Evolutionary conservation across 1,139 yeast genomes (phyloP).

Genomic region (Saccharomyces hybrid): DNA sequence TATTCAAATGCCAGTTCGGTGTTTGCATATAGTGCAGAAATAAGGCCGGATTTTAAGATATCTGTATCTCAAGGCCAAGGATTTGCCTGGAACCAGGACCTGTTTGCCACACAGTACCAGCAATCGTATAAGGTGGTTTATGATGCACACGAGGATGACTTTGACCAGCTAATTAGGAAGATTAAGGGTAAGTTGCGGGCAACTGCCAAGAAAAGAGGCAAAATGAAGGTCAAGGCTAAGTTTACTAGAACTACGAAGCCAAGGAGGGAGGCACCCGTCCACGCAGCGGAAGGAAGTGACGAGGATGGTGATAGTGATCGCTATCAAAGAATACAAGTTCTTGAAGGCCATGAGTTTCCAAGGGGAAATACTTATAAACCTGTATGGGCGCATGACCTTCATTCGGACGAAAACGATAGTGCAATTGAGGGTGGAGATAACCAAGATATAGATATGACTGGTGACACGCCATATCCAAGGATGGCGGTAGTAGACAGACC

Average conservation of each 20-base stretch:
- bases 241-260: not conserved
- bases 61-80: constrained; percentile 27
- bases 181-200: not conserved
- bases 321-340: not conserved
- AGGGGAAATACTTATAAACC: not conserved
- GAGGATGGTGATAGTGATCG: not conserved
- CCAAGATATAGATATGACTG: not conserved
- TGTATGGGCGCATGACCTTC: not conserved
- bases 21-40: constrained; percentile 8
- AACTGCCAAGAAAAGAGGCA: constrained; percentile 9
- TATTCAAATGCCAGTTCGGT: constrained; percentile 5
- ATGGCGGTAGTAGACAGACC: constrained; percentile 9
- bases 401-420: not conserved
- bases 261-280: not conserved
- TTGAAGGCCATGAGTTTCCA: not conserved
- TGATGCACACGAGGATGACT: constrained; percentile 25
- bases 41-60: constrained; percentile 13
- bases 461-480: not conserved
- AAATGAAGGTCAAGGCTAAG: constrained; percentile 8
- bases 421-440: not conserved
- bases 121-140: constrained; percentile 28
- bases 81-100: constrained; percentile 30
- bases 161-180: constrained; percentile 11
- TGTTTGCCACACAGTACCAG: constrained; percentile 29
- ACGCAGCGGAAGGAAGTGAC: not conserved